Percentiles rank a stretch among this genome's conserved stretches.
Evolutionary conservation across 2,329 filamentous ascomycete species (phyloP).

Genomic region (Dothiorella sarmentorum): DNA sequence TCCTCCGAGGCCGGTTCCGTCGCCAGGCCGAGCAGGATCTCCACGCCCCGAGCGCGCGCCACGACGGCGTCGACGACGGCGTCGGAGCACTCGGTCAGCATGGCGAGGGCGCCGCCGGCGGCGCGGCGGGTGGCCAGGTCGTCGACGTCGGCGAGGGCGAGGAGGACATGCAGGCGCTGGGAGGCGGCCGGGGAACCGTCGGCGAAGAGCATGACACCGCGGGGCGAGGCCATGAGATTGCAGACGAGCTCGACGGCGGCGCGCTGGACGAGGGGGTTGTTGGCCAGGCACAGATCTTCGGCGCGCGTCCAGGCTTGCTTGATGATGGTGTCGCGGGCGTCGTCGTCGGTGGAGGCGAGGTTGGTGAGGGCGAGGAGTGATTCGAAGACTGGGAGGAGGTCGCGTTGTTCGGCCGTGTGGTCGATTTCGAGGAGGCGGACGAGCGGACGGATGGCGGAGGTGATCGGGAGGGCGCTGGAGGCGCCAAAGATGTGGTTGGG

Average conservation of each 20-base stretch:
- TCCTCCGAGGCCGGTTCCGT: slow-evolving; percentile 67
- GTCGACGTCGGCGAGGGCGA: slow-evolving; percentile 84
- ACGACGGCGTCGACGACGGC: slow-evolving; percentile 69
- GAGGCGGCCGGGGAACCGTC: slow-evolving; percentile 64
- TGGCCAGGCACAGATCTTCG: slow-evolving; percentile 78
- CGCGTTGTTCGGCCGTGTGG: slow-evolving; percentile 55
- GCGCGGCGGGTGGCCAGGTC: slow-evolving; percentile 76
- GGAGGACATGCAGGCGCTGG: slow-evolving; percentile 74
- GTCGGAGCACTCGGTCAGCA: slow-evolving; percentile 70
- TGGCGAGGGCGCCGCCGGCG: slow-evolving; percentile 83
- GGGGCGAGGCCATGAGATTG: slow-evolving; percentile 73
- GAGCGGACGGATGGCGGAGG: slow-evolving; percentile 79
- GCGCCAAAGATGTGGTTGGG: slow-evolving; percentile 80
- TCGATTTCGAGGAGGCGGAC: slow-evolving; percentile 68
- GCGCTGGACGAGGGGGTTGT: slow-evolving; percentile 72
- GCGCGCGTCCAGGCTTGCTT: slow-evolving; percentile 67
- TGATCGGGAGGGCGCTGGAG: slow-evolving; percentile 66
- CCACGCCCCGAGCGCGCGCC: slow-evolving; percentile 66
- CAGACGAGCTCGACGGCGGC: slow-evolving; percentile 87
- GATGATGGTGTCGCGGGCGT: slow-evolving; percentile 65
- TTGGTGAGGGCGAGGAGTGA: slow-evolving; percentile 90
- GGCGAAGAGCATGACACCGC: slow-evolving; percentile 66
- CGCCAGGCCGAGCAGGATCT: slow-evolving; percentile 77
- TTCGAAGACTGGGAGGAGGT: slow-evolving; percentile 88
- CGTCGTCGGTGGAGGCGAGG: slow-evolving; percentile 70